These are phyloP conservation scores for Pisolithus sp. DNA, from an alignment of 768 basidiomycete genomes.

Conservation along the genomic window DNA sequence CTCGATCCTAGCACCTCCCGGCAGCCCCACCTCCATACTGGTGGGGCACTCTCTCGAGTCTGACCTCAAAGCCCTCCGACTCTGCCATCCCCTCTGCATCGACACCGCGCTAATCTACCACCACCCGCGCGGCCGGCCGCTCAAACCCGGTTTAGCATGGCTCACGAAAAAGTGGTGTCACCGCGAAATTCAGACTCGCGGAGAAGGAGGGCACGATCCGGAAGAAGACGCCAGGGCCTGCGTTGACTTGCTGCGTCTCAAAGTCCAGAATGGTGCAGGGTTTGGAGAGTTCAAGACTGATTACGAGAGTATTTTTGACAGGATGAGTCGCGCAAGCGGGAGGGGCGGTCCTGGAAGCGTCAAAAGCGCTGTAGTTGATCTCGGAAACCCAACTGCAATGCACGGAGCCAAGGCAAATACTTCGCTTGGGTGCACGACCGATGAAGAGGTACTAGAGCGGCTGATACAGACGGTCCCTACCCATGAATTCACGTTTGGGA, in stretches of 20 bases:
- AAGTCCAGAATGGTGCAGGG: constrained; percentile 66
- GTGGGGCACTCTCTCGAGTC: constrained; percentile 95
- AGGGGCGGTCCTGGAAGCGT: constrained; percentile 38
- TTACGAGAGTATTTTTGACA: constrained; percentile 83
- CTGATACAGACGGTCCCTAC: constrained; percentile 49
- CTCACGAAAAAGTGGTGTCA: constrained; percentile 90
- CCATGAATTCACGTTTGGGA: constrained; percentile 80
- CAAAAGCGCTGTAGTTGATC: constrained; percentile 71
- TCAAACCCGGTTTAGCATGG: constrained; percentile 97
- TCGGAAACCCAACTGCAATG: constrained; percentile 78
- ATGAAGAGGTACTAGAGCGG: constrained; percentile 74
- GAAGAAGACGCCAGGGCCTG: constrained; percentile 93
- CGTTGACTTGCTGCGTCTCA: constrained; percentile 75
- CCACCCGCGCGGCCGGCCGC: constrained; percentile 88
- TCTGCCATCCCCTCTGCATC: constrained; percentile 81
- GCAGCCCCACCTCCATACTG: constrained; percentile 63
- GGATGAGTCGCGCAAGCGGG: constrained; percentile 54
- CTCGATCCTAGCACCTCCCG: constrained; percentile 48
- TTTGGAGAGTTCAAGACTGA: constrained; percentile 87
- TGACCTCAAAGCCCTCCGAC: constrained; percentile 82
- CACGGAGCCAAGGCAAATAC: constrained; percentile 81
- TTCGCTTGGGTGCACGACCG: constrained; percentile 63
- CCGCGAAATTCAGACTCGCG: constrained; percentile 80
- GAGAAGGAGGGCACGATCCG: constrained; percentile 87
- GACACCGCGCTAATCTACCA: constrained; percentile 89